Percentiles rank a stretch among this genome's conserved stretches.
Conservation (phyloP, 1,284 basidiomycete species). For the Apiotrichum gracile region DNA sequence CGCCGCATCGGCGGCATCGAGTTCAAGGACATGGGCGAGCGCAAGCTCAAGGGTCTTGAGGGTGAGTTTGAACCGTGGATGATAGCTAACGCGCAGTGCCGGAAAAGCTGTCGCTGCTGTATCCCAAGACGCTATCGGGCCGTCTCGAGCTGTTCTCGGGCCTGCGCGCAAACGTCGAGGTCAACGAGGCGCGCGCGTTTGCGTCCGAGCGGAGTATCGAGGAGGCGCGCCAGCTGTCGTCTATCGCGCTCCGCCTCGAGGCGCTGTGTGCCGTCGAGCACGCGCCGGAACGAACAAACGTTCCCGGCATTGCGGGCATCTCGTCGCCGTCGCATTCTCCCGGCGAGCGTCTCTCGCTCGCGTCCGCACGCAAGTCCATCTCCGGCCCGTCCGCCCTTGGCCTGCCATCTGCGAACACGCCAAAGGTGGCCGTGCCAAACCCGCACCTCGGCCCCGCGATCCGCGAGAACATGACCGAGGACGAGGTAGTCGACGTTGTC, state of each 20-base stretch:
- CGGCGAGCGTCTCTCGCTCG: not conserved
- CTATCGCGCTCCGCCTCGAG: conserved; percentile 76
- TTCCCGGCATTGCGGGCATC: not conserved
- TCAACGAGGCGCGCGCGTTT: conserved; percentile 49
- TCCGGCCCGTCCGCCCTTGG: not conserved
- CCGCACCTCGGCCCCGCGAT: conserved; percentile 61
- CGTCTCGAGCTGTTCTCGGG: conserved; percentile 60
- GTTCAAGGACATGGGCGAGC: conserved; percentile 70
- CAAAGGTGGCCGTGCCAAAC: conserved; percentile 12
- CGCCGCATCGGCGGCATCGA: conserved; percentile 69
- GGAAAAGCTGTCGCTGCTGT: conserved; percentile 77
- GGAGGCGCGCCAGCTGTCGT: conserved; percentile 70
- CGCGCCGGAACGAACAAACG: conserved; percentile 4
- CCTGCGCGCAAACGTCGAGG: conserved; percentile 48
- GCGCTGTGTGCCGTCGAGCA: conserved; percentile 60
- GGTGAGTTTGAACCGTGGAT: conserved; percentile 23
- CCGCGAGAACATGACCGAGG: conserved; percentile 65
- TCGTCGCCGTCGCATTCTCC: conserved; percentile 54
- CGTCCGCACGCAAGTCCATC: conserved; percentile 5
- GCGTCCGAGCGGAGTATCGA: conserved; percentile 64
- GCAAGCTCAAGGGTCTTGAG: conserved; percentile 90
- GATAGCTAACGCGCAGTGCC: conserved; percentile 51
- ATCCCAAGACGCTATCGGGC: conserved; percentile 68
- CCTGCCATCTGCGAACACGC: conserved; percentile 2
- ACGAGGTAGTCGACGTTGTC: conserved; percentile 66